These are phyloP conservation scores for Pythium pyrilobum DNA, from an alignment of 352 stramenopile genomes.

Conservation along the genomic window DNA sequence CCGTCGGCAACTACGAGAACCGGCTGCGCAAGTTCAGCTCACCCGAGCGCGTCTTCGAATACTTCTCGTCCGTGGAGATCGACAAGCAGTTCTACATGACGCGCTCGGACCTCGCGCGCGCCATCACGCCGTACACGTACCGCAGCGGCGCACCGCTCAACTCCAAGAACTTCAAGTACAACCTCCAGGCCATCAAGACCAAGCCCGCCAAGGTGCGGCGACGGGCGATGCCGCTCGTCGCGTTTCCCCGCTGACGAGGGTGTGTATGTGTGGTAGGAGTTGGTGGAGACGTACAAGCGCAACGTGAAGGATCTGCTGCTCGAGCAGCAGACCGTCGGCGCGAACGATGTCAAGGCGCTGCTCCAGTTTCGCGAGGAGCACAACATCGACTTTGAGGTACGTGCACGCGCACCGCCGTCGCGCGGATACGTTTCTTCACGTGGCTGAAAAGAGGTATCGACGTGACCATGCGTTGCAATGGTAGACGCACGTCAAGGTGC, in stretches of 20 bases:
- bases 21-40: slow-evolving; percentile 78
- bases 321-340: slow-evolving; percentile 40
- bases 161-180: slow-evolving; percentile 84
- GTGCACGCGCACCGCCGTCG: background rate
- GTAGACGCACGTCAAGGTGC: slow-evolving; percentile 72
- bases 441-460: background rate
- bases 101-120: slow-evolving; percentile 69
- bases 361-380: slow-evolving; percentile 52
- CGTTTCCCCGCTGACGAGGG: too few relatives aligned
- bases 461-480: background rate
- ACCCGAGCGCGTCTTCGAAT: slow-evolving; percentile 87
- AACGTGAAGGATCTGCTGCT: slow-evolving; percentile 51
- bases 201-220: slow-evolving; percentile 40
- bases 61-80: slow-evolving; percentile 85
- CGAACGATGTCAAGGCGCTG: slow-evolving; percentile 42
- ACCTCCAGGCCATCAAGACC: slow-evolving; percentile 42
- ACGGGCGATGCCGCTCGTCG: too few relatives aligned
- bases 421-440: background rate
- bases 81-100: slow-evolving; percentile 84
- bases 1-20: slow-evolving; percentile 87
- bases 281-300: slow-evolving; percentile 47
- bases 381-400: slow-evolving; percentile 65
- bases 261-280: slow-evolving; percentile 12
- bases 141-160: slow-evolving; percentile 58
- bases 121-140: slow-evolving; percentile 81